Evolutionary conservation across 371 early-diverging fungal species (phyloP).

Genomic region (Rhizopus arrhizus): DNA sequence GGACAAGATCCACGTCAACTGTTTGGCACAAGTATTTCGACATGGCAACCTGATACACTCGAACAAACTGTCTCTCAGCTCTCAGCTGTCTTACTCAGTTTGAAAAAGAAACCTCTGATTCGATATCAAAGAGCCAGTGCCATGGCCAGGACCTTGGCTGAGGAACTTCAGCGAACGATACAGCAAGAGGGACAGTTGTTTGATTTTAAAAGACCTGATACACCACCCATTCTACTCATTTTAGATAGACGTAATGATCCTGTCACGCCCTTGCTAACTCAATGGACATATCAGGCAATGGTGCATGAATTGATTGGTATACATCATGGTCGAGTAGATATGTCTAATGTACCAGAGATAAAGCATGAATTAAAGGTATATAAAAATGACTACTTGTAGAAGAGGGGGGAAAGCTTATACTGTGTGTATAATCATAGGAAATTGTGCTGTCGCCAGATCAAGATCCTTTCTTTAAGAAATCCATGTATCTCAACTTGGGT

Average conservation of each 20-base stretch:
- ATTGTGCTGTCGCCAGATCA: constrained; percentile 86
- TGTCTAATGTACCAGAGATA: constrained; percentile 81
- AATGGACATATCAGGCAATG: constrained; percentile 99
- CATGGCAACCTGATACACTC: constrained; percentile 81
- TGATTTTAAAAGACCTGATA: constrained; percentile 79
- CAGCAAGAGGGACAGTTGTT: constrained; percentile 82
- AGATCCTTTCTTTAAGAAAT: constrained; percentile 88
- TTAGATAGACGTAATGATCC: constrained; percentile 97
- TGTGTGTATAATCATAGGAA: constrained; percentile 54
- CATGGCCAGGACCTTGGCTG: constrained; percentile 81
- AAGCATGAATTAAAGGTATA: constrained; percentile 78
- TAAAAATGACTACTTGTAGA: background rate
- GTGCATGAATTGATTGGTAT: constrained; percentile 97
- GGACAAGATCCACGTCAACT: constrained; percentile 68
- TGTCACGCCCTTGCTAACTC: constrained; percentile 93
- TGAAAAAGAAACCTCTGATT: constrained; percentile 90
- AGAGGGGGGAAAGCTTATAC: background rate
- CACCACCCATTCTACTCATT: constrained; percentile 86
- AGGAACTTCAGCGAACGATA: constrained; percentile 79
- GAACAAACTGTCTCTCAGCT: constrained; percentile 80
- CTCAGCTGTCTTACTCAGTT: constrained; percentile 72
- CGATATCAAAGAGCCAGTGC: constrained; percentile 81
- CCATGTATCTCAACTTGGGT: constrained; percentile 90
- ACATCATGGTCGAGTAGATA: constrained; percentile 90
- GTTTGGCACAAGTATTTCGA: constrained; percentile 65